Evolutionary conservation across 768 basidiomycete genomes (phyloP), one percentile per base, ranked within the genome.

Genomic region (Termitomyces sp.): DNA sequence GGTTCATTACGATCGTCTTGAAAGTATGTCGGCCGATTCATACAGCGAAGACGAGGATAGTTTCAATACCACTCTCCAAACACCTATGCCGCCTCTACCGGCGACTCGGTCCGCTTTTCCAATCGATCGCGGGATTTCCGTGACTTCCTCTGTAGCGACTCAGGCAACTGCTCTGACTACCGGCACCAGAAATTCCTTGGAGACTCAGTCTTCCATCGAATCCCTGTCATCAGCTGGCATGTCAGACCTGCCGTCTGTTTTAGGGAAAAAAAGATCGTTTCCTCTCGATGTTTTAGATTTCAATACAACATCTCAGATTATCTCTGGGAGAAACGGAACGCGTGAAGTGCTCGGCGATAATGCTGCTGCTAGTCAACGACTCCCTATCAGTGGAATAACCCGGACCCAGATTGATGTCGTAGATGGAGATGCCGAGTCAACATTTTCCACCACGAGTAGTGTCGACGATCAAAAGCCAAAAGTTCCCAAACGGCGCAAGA

Each of bases 41-140:
- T 70, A 72, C 44, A 66, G 64, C 55, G 69, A 68, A 7, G 72
- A 69, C 32, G 68, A 84, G 59, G 84, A 87, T 61, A 81, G 82
- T 48, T 87, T 88, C 64, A 78, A 89, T 56, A 74, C 82, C 35
- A 89, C 89, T 0, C 74, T 90, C 60, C 82, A 79, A 58, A 90
- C 89, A 3, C 89, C 89, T 10, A 70, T 77, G 59, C 73, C 71
- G 36, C 54, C 61, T 33, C 26, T 58, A 36, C 46, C 54, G 35
- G 30, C 52, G 4, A 57, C 59, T 33, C 60, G 58, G 46, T 60
- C 61, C 30, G 41, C 49, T 33, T 32, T 61, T 43, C 59, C 63
- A 16, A 49, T 59, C 18, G 41, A 58, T 46, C 63, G 63, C 53
- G 62, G 62, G 40, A 47, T 60, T 20, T 67, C 66, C 2, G 55